Evolutionary conservation across 2,329 filamentous ascomycete species (phyloP), one percentile per base, ranked within the genome.

Genomic region (Xylaria digitata): DNA sequence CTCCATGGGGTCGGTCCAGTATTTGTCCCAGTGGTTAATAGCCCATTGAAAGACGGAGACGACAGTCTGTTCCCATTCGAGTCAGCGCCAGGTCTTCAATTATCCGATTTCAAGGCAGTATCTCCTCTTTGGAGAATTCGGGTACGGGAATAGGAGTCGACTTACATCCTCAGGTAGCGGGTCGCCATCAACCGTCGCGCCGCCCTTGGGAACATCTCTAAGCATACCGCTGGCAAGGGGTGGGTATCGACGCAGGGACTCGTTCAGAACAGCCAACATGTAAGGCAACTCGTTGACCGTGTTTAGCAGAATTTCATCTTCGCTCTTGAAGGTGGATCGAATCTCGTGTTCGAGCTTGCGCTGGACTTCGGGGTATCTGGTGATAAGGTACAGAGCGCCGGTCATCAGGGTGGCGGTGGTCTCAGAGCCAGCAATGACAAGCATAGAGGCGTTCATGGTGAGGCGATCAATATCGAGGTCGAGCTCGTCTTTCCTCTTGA

Each of bases 361-460:
- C 15, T 80, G 71, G 15, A 70, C 69, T 2, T 76, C 66, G 0
- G 78, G 79, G 61, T 83, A 75, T 3, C 74, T 77, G 2, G 82
- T 72, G 8, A 86, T 74, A 4, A 82, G 73, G 65, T 78, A 85
- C 0, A 76, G 70, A 67, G 77, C 71, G 69, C 82, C 72, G 67
- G 78, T 74, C 17, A 86, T 75, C 2, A 82, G 74, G 0, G 83
- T 84, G 0, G 84, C 82, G 0, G 83, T 85, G 5, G 84, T 87
- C 70, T 86, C 84, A 2, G 81, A 82, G 4, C 84, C 84, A 6
- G 83, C 84, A 15, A 82, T 74, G 34, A 86, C 76, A 2, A 81
- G 71, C 11, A 78, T 69, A n/a, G 60, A 70, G 5, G 74, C 70
- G 59, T 77, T 78, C 42, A 56, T 61, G 2, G 63, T 63, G 0